Percentiles rank a stretch among this genome's conserved stretches.
phyloP scores from a whole-genome alignment of 2,329 filamentous ascomycete species.

The Aspergillus latus region DNA sequence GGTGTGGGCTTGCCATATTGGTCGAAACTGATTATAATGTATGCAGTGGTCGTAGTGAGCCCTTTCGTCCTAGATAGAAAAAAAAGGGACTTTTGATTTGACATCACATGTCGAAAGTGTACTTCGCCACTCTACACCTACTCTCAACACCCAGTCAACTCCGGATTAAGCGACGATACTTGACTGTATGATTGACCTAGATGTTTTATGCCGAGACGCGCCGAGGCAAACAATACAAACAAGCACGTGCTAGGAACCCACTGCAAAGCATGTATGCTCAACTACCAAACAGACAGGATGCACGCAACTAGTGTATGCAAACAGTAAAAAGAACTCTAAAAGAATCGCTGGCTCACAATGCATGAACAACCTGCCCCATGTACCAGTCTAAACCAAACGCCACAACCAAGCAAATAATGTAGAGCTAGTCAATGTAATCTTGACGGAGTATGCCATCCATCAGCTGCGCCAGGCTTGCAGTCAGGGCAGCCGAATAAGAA shows the following conservation, averaged over 20 bases:
- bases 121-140: background rate
- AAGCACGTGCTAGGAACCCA: conserved; percentile 6
- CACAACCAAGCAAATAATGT: background rate
- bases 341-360: conserved; percentile 11
- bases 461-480: conserved; percentile 26
- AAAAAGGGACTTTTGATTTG: background rate
- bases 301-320: background rate
- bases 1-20: conserved; percentile 37
- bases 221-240: conserved; percentile 15
- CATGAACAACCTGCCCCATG: conserved; percentile 8
- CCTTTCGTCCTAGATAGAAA: too few relatives aligned
- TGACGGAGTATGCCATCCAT: conserved; percentile 31
- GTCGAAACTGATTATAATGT: too few relatives aligned
- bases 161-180: background rate
- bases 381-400: conserved; percentile 12
- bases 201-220: conserved; percentile 3
- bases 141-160: background rate
- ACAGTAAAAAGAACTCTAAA: background rate
- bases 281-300: background rate
- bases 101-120: conserved; percentile 7
- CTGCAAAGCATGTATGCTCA: background rate
- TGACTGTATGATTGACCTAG: background rate
- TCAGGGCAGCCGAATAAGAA: conserved; percentile 38
- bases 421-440: conserved; percentile 22
- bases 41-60: too few relatives aligned